Percentiles rank a stretch among this genome's conserved stretches.
These are phyloP conservation scores for Penicillium sp. DNA, from an alignment of 2,329 filamentous ascomycete genomes.

Conservation along the genomic window DNA sequence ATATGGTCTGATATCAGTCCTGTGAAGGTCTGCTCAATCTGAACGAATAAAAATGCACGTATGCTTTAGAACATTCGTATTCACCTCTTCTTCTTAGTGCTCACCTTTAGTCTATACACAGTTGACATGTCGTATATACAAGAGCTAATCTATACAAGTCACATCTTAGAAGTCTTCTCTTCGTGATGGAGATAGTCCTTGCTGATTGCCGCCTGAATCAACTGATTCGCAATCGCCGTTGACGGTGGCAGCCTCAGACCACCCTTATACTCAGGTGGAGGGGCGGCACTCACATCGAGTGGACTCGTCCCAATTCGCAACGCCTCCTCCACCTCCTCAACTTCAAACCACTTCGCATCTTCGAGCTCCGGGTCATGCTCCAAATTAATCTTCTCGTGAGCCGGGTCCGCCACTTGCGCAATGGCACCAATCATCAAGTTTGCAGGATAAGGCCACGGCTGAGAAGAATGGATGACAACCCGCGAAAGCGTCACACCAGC, in stretches of 20 bases:
- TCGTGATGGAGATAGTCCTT: slow-evolving; percentile 62
- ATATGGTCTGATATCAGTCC: not conserved
- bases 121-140: not conserved
- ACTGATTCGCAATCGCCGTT: slow-evolving; percentile 89
- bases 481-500: slow-evolving; percentile 72
- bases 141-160: not conserved
- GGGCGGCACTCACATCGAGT: slow-evolving; percentile 63
- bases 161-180: slow-evolving; percentile 53
- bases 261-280: slow-evolving; percentile 69
- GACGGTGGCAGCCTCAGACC: slow-evolving; percentile 75
- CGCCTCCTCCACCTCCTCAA: slow-evolving; percentile 78
- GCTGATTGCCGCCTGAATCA: slow-evolving; percentile 75
- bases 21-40: not conserved
- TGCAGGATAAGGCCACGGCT: slow-evolving; percentile 84
- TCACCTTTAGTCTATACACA: slow-evolving; percentile 5
- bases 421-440: slow-evolving; percentile 87
- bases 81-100: not conserved
- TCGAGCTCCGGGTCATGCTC: slow-evolving; percentile 90
- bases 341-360: slow-evolving; percentile 80
- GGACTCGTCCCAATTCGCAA: slow-evolving; percentile 66
- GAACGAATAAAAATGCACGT: not conserved
- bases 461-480: slow-evolving; percentile 78
- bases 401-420: slow-evolving; percentile 73
- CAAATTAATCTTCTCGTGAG: slow-evolving; percentile 76
- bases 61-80: not conserved